phyloP scores from a whole-genome alignment of 805 yeast species.

The Debaryomyces prosopidis region DNA sequence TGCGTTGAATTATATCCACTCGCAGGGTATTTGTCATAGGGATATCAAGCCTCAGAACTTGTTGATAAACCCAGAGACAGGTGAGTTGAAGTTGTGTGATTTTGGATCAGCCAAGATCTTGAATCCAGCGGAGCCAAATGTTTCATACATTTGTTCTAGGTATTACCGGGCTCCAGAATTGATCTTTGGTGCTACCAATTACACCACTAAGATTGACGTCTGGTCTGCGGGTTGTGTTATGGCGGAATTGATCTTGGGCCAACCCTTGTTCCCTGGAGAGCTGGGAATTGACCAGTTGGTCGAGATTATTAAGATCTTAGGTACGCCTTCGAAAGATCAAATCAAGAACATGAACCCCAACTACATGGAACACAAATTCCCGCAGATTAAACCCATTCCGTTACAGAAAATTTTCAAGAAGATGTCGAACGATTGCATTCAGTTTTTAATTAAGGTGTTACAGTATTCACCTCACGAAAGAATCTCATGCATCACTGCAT shows the following conservation, averaged over 20 bases:
- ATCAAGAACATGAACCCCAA: constrained; percentile 94
- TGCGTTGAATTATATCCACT: constrained; percentile 76
- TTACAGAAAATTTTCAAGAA: constrained; percentile 64
- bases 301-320: constrained; percentile 92
- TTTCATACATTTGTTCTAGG: constrained; percentile 93
- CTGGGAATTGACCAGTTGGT: constrained; percentile 96
- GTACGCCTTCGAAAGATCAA: constrained; percentile 92
- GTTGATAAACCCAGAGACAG: constrained; percentile 80
- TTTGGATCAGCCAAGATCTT: constrained; percentile 94
- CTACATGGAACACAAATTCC: constrained; percentile 96
- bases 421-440: constrained; percentile 52
- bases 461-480: constrained; percentile 71
- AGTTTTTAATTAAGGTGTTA: constrained; percentile 55
- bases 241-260: constrained; percentile 94
- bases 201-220: constrained; percentile 93
- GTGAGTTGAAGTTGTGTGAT: constrained; percentile 89
- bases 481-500: constrained; percentile 55
- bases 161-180: constrained; percentile 97
- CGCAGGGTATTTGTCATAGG: constrained; percentile 83
- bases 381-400: constrained; percentile 80
- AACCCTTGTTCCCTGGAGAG: constrained; percentile 97
- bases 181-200: constrained; percentile 95
- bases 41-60: constrained; percentile 91
- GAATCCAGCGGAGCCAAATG: constrained; percentile 90
- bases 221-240: constrained; percentile 99